These are phyloP conservation scores for Afroboletus lepidellus DNA, from an alignment of 1,284 basidiomycete genomes.

Conservation along the genomic window DNA sequence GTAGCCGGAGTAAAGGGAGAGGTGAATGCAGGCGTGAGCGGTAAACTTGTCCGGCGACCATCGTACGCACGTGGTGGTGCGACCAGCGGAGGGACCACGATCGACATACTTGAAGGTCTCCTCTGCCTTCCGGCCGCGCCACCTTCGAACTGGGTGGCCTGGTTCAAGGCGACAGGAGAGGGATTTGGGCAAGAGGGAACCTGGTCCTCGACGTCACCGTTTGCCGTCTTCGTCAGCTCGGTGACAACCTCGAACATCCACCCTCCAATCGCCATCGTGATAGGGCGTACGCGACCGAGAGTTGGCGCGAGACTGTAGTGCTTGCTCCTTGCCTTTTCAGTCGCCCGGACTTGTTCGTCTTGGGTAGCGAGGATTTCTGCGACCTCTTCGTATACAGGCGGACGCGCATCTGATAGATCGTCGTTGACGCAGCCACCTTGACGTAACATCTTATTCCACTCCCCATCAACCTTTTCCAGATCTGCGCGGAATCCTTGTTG, in stretches of 20 bases:
- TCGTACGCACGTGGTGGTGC: conserved; percentile 27
- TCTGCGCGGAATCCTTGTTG: conserved; percentile 87
- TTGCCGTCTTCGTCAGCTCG: conserved; percentile 49
- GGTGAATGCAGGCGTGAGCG: conserved; percentile 52
- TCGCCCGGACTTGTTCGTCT: conserved; percentile 35
- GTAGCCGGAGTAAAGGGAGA: conserved; percentile 24
- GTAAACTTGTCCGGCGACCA: conserved; percentile 52
- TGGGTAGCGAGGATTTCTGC: conserved; percentile 41
- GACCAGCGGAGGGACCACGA: conserved; percentile 30
- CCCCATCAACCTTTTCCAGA: conserved; percentile 52
- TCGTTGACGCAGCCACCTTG: conserved; percentile 42
- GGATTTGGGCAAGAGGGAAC: conserved; percentile 6
- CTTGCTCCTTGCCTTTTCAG: conserved; percentile 26
- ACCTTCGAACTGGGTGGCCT: conserved; percentile 16
- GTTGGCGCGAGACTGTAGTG: conserved; percentile 29
- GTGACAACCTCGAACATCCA: conserved; percentile 81
- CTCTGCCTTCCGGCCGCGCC: conserved; percentile 22
- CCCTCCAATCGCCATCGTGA: conserved; percentile 46
- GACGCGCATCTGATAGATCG: conserved; percentile 35
- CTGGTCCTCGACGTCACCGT: neutral
- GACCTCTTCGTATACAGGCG: conserved; percentile 40
- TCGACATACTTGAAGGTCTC: conserved; percentile 40
- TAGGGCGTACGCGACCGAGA: conserved; percentile 25
- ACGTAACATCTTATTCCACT: conserved; percentile 57
- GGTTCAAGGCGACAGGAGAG: neutral